Conservation (phyloP, 495 filamentous ascomycete genomes). For the Sphaerosporella brunnea region DNA sequence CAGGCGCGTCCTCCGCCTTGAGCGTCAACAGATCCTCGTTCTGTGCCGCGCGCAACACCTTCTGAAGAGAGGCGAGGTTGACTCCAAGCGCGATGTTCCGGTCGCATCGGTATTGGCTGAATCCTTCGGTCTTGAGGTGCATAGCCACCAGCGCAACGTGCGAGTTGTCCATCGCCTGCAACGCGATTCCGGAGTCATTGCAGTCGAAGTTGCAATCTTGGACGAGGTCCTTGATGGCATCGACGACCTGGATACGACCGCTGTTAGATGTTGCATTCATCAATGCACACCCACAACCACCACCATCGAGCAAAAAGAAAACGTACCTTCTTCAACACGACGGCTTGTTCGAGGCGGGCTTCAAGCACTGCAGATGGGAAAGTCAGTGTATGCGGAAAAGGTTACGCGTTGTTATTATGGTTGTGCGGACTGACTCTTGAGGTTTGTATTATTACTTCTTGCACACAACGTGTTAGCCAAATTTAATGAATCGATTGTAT, state of each 20-base stretch:
- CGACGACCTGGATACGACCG: constrained; percentile 72
- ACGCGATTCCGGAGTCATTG: constrained; percentile 96
- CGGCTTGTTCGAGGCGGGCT: constrained; percentile 86
- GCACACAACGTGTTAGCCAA: too few relatives aligned
- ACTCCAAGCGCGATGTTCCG: constrained; percentile 96
- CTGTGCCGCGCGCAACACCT: constrained; percentile 87
- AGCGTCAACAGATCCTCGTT: constrained; percentile 89
- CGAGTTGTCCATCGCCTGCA: constrained; percentile 99
- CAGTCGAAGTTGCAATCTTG: constrained; percentile 99
- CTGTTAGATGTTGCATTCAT: too few relatives aligned
- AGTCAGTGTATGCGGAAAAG: background rate
- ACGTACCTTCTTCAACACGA: constrained; percentile 82
- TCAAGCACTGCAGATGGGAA: constrained; percentile 55
- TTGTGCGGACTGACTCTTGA: too few relatives aligned
- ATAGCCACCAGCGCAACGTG: constrained; percentile 98
- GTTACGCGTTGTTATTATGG: too few relatives aligned
- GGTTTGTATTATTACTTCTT: too few relatives aligned
- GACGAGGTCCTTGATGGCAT: constrained; percentile 97
- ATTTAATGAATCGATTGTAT: too few relatives aligned
- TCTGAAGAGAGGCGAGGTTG: constrained; percentile 89
- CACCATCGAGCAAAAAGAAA: too few relatives aligned
- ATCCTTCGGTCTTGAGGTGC: constrained; percentile 88
- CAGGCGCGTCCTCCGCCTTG: constrained; percentile 92
- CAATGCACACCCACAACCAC: background rate
- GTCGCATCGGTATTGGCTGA: constrained; percentile 95